Base-by-base conservation (phyloP, 202 grass and related monocot species). In the Schoenoplectus triqueter region DNA sequence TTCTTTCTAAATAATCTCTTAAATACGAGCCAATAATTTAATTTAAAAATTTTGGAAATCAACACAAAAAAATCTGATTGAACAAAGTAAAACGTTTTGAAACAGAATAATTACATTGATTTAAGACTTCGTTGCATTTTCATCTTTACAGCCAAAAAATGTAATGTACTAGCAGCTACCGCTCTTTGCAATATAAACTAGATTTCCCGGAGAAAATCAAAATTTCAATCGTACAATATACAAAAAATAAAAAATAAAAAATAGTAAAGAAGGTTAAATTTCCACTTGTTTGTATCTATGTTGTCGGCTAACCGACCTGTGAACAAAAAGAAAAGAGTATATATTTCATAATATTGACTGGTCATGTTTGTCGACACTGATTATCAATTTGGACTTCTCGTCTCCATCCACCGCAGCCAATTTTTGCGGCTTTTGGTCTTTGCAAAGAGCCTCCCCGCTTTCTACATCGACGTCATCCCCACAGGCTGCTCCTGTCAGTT, bases 401-500 rank as follows among this genome's bases (percentile, higher is more conserved):
- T 91, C 89, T 18, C 14, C 73, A 31, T 39, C 46, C 6, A 45
- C 48, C 0, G 51, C 80, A 17, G 47, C 31, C 48, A 47, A 73
- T 84, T 66, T 65, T 22, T 13, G n/a, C 41, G 19, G 52, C 45
- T 42, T 19, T 14, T 68, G 51, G 40, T 73, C n/a, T 61, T 90
- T 82, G 78, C 47, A 82, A 69, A 44, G 10, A 55, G 11, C 19
- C 11, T 86, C 69, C 31, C 71, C 65, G 2, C 40, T 64, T 21
- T 75, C 76, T 5, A 60, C 83, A 52, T 64, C 55, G 31, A 57
- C 7, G 4, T 61, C 55, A 41, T 71, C 74, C 17, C 9, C 19
- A 15, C 65, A 85, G 18, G 20, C 14, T 63, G 75, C 86, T 80
- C 86, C 95, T 13, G 95, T 90, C 76, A 98, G 89, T 82, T 86